Evolutionary conservation across 768 basidiomycete species (phyloP).

Genomic region (Xerocomus potaroensis): DNA sequence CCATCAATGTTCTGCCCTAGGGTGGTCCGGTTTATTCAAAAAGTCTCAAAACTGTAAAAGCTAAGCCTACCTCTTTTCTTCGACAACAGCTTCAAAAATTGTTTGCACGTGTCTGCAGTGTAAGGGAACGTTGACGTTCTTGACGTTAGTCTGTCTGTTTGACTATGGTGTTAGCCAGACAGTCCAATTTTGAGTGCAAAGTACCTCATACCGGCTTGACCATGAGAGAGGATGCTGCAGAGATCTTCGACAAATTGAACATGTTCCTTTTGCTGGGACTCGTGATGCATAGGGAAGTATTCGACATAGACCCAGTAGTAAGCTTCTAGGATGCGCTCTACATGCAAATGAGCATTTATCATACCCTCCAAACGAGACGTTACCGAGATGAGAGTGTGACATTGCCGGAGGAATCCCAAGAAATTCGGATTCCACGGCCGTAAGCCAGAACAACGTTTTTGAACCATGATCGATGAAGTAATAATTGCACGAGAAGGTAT

Average conservation of each 20-base stretch:
- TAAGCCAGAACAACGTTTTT: slow-evolving; percentile 49
- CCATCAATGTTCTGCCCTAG: slow-evolving; percentile 37
- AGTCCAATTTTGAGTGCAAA: too few relatives aligned
- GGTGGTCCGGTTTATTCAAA: too few relatives aligned
- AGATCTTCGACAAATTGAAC: slow-evolving; percentile 42
- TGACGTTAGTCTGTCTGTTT: slow-evolving; percentile 53
- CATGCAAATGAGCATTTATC: not conserved
- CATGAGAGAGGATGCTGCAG: slow-evolving; percentile 48
- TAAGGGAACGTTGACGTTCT: slow-evolving; percentile 54
- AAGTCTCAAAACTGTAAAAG: not conserved
- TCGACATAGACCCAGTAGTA: slow-evolving; percentile 57
- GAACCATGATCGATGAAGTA: slow-evolving; percentile 49
- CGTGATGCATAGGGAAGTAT: slow-evolving; percentile 51
- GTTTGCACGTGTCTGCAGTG: slow-evolving; percentile 38
- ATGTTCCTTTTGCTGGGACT: slow-evolving; percentile 35
- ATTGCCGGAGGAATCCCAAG: slow-evolving; percentile 39
- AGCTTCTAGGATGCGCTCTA: not conserved
- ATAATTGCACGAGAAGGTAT: slow-evolving; percentile 37
- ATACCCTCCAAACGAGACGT: slow-evolving; percentile 9
- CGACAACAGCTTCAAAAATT: slow-evolving; percentile 43
- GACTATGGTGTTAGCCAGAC: not conserved
- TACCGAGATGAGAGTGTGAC: slow-evolving; percentile 46
- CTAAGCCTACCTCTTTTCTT: slow-evolving; percentile 35
- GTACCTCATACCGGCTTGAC: slow-evolving; percentile 39
- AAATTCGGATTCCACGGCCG: slow-evolving; percentile 36